Evolutionary conservation across 2,329 filamentous ascomycete genomes (phyloP).

Genomic region (Exophiala sp.): DNA sequence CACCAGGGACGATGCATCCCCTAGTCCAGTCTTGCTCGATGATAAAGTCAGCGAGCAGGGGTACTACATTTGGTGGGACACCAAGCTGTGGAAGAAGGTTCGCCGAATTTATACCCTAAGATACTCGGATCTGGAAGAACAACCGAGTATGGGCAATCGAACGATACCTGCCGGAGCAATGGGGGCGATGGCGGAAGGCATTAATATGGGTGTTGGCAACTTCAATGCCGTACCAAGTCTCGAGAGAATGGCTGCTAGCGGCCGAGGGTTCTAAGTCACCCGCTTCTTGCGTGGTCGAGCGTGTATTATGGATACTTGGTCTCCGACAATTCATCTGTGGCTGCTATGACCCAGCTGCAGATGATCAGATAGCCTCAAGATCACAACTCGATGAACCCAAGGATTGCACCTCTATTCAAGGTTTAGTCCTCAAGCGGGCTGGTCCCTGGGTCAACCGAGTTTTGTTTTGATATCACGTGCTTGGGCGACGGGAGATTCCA

Average conservation of each 20-base stretch:
- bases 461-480: constrained; percentile 2
- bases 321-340: too few species aligned
- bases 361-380: too few species aligned
- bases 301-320: too few species aligned
- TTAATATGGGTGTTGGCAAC: constrained; percentile 20
- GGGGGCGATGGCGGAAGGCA: constrained; percentile 18
- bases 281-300: not conserved
- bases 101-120: constrained; percentile 49
- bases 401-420: not conserved
- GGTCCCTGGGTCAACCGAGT: not conserved
- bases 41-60: constrained; percentile 48
- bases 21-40: constrained; percentile 47
- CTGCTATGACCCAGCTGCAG: too few species aligned
- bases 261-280: constrained; percentile 21
- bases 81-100: constrained; percentile 49
- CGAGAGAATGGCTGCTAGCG: constrained; percentile 26
- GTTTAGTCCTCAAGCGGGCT: not conserved
- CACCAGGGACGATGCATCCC: constrained; percentile 44
- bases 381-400: too few species aligned
- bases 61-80: constrained; percentile 52
- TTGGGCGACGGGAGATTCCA: not conserved
- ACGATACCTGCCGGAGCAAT: constrained; percentile 19
- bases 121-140: constrained; percentile 49
- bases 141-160: constrained; percentile 26
- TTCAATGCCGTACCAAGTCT: constrained; percentile 29